phyloP scores from a whole-genome alignment of 441 rosid genomes.

The Bruguiera hainesii region DNA sequence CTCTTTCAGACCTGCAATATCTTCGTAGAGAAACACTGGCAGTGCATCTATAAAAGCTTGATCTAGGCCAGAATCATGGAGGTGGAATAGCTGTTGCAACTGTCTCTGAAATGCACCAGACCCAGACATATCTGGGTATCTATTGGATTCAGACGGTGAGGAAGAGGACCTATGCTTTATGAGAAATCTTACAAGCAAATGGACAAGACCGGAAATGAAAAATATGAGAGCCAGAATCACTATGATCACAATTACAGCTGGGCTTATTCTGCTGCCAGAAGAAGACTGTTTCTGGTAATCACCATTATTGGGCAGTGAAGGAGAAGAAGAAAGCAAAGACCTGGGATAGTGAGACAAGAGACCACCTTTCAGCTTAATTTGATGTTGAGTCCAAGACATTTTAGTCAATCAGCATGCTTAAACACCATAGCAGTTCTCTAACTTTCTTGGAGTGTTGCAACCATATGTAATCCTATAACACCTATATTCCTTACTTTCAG shows the following conservation, averaged over 20 bases:
- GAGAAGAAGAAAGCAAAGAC: constrained; percentile 36
- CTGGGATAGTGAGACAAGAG: constrained; percentile 22
- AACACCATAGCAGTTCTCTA: constrained; percentile 25
- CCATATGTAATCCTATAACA: constrained; percentile 2
- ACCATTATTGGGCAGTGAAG: constrained; percentile 32
- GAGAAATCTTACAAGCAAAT: constrained; percentile 63
- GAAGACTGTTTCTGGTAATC: constrained; percentile 48
- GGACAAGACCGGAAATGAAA: constrained; percentile 72
- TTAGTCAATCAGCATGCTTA: constrained; percentile 32
- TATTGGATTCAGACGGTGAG: constrained; percentile 42
- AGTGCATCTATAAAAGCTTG: constrained; percentile 58
- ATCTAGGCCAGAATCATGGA: constrained; percentile 66
- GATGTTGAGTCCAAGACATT: constrained; percentile 43
- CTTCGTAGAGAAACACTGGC: constrained; percentile 55
- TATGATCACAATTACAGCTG: constrained; percentile 55
- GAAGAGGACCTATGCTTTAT: constrained; percentile 48
- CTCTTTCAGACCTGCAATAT: constrained; percentile 52
- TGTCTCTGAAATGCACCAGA: constrained; percentile 52
- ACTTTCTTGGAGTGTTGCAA: constrained; percentile 2
- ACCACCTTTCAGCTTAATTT: constrained; percentile 28
- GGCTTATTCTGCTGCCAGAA: constrained; percentile 53
- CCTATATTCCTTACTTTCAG: constrained; percentile 15
- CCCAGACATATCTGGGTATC: constrained; percentile 36
- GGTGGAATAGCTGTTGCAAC: constrained; percentile 64
- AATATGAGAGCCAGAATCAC: constrained; percentile 58